phyloP scores from a whole-genome alignment of 106 monocot genomes.

The Narthecium ossifragum region DNA sequence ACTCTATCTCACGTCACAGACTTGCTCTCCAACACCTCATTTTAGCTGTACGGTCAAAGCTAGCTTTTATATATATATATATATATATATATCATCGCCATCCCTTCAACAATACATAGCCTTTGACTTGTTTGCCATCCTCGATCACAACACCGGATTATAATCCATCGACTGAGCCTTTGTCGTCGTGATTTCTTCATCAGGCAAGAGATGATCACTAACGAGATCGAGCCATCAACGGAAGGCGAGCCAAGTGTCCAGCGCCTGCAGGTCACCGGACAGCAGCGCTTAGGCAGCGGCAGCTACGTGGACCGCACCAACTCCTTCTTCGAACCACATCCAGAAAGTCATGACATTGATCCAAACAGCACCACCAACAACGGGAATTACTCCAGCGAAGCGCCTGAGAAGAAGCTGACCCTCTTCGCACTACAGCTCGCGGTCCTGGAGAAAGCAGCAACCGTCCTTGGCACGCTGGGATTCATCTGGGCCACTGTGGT shows the following conservation, averaged over 20 bases:
- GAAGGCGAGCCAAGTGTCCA: neutral
- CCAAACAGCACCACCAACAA: neutral
- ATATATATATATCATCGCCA: too few relatives aligned
- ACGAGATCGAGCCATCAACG: neutral
- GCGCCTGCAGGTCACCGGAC: neutral
- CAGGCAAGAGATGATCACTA: neutral
- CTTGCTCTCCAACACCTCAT: too few relatives aligned
- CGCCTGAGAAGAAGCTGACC: constrained; percentile 23
- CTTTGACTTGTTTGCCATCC: too few relatives aligned
- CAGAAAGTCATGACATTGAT: neutral
- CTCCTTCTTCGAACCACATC: neutral
- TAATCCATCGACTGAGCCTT: too few relatives aligned
- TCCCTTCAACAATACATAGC: too few relatives aligned
- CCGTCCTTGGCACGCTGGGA: constrained; percentile 33
- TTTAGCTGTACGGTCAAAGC: too few relatives aligned
- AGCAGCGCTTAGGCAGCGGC: neutral
- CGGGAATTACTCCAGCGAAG: neutral
- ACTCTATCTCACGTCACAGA: too few relatives aligned
- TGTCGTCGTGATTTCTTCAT: too few relatives aligned
- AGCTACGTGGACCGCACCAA: neutral
- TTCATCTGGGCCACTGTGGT: constrained; percentile 67
- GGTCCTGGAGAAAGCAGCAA: constrained; percentile 14
- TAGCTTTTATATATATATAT: too few relatives aligned
- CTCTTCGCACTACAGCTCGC: constrained; percentile 12
- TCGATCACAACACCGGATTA: too few relatives aligned